Evolutionary conservation across 2,329 filamentous ascomycete genomes (phyloP).

Genomic region (Penicillium sp.): DNA sequence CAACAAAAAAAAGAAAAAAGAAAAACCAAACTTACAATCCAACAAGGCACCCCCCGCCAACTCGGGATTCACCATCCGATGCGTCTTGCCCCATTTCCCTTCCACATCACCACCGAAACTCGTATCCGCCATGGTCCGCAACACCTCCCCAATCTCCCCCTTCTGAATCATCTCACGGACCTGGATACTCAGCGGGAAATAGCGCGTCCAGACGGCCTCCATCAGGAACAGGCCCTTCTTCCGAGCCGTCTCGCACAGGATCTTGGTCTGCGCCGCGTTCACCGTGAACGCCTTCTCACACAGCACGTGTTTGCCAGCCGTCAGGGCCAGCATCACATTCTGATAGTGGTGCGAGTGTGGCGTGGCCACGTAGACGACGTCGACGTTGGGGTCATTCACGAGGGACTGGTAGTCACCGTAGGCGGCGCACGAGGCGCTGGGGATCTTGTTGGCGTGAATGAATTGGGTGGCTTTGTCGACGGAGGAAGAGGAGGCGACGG

Average conservation of each 20-base stretch:
- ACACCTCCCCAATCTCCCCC: slow-evolving; percentile 55
- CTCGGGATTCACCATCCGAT: slow-evolving; percentile 78
- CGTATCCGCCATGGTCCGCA: slow-evolving; percentile 55
- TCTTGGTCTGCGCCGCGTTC: slow-evolving; percentile 68
- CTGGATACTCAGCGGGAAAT: slow-evolving; percentile 76
- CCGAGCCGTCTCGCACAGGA: slow-evolving; percentile 64
- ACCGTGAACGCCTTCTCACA: slow-evolving; percentile 90
- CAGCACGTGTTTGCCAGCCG: slow-evolving; percentile 79
- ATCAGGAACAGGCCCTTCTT: slow-evolving; percentile 71
- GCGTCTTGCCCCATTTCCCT: slow-evolving; percentile 52
- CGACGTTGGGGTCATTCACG: slow-evolving; percentile 69
- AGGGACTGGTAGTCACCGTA: slow-evolving; percentile 81
- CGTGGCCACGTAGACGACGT: slow-evolving; percentile 84
- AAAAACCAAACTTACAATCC: slow-evolving; percentile 48
- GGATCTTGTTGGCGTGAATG: slow-evolving; percentile 64
- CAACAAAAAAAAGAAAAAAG: neutral
- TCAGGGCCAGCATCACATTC: slow-evolving; percentile 76
- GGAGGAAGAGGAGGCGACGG: slow-evolving; percentile 73
- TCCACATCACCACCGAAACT: slow-evolving; percentile 58
- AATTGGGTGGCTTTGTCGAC: slow-evolving; percentile 64
- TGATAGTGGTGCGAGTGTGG: slow-evolving; percentile 92
- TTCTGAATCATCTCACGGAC: slow-evolving; percentile 51
- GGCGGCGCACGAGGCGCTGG: slow-evolving; percentile 55
- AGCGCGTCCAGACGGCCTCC: slow-evolving; percentile 87
- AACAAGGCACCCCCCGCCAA: slow-evolving; percentile 77